Evolutionary conservation across 2,329 filamentous ascomycete genomes (phyloP), one percentile per base, ranked within the genome.

Genomic region (Neopestalotiopsis rosae): DNA sequence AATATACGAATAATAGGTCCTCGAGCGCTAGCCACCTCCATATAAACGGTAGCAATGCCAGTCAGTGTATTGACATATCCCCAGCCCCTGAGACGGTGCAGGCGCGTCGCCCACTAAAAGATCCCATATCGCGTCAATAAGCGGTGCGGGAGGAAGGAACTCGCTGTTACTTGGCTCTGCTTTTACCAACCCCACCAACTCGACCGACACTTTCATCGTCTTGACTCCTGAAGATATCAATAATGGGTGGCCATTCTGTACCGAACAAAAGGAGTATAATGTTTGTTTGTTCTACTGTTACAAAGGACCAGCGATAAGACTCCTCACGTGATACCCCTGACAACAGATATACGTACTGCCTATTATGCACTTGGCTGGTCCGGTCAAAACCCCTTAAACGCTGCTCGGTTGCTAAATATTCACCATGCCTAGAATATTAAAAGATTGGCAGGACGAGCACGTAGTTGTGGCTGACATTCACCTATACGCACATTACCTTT

Each of bases 71-170:
- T 52, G n/a, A 20, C 45, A 52, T n/a, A 5, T 20, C 45, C 45
- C 45, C 45, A 52, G n/a, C 45, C 45, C 45, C 45, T 52, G 45
- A 52, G 45, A 52, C 45, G 45, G 45, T 52, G 45, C 45, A 52
- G 45, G 45, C 20, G n/a, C 45, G 45, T 20, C 45, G 17, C 20
- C 17, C 45, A 20, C 45, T 52, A 52, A 20, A 52, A 52, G 34
- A 38, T 38, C 34, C 34, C 34, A 52, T 52, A 52, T 9, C 45
- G 45, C 17, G 45, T 52, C 45, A 20, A 38, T 7, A 20, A n/a
- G 45, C 45, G n/a, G 45, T 52, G 45, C 45, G 1, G 45, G n/a
- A 52, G 45, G n/a, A 20, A 52, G 45, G n/a, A 20, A 17, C 45
- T 52, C 45, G n/a, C 45, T 52, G 7, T 10, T 52, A 52, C 17